phyloP scores from a whole-genome alignment of 106 monocot genomes.

The Posidonia australis region DNA sequence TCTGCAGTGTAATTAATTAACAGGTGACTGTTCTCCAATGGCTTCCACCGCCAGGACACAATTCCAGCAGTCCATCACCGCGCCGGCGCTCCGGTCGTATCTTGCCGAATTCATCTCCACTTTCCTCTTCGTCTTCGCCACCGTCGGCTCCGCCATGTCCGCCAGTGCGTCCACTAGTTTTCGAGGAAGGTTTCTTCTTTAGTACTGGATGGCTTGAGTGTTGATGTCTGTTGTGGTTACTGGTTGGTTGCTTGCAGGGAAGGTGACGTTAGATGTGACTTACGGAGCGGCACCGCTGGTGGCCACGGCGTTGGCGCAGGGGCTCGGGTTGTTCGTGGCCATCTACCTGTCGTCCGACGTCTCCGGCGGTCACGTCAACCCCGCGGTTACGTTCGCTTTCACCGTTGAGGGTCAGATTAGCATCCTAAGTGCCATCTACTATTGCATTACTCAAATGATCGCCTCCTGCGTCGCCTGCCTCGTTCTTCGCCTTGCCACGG shows the following conservation, averaged over 20 bases:
- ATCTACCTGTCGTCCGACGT: conserved; percentile 54
- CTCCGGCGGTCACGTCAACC: conserved; percentile 86
- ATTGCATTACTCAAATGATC: conserved; percentile 53
- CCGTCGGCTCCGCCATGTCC: conserved; percentile 67
- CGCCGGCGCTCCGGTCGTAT: conserved; percentile 54
- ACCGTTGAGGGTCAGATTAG: conserved; percentile 48
- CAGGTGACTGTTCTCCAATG: conserved; percentile 27
- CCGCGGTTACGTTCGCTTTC: conserved; percentile 73
- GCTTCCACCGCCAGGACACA: conserved; percentile 26
- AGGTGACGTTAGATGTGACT: conserved; percentile 49
- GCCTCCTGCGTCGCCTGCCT: conserved; percentile 71
- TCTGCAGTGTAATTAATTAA: too few species aligned
- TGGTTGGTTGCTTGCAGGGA: conserved; percentile 34
- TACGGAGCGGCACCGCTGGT: conserved; percentile 57
- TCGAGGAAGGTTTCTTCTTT: conserved; percentile 86
- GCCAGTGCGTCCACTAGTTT: conserved; percentile 24
- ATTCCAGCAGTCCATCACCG: conserved; percentile 40
- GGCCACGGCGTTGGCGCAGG: conserved; percentile 69
- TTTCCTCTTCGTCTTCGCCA: conserved; percentile 67
- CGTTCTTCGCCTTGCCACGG: conserved; percentile 48
- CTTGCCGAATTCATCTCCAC: conserved; percentile 94
- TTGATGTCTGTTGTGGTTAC: neutral
- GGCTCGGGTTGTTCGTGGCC: conserved; percentile 52
- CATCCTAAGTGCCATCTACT: conserved; percentile 51
- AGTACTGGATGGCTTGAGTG: too few species aligned